Percentiles rank a stretch among this genome's conserved stretches.
phyloP scores from a whole-genome alignment of 2,329 filamentous ascomycete genomes.

The Hypocrella siamensis region DNA sequence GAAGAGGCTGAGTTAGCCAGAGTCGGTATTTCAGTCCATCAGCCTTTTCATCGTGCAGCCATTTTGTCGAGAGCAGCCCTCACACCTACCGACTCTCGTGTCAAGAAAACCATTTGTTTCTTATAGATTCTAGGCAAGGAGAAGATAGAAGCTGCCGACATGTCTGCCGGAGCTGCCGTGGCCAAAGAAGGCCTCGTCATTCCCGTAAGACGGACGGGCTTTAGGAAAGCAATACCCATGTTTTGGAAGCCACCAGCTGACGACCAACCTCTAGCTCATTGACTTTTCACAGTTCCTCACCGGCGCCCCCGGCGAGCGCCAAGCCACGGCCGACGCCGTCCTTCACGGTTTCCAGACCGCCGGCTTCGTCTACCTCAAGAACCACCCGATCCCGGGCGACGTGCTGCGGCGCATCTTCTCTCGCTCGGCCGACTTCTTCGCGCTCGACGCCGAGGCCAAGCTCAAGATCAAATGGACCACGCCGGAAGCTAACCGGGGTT shows the following conservation, averaged over 20 bases:
- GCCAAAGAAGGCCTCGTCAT: conserved; percentile 37
- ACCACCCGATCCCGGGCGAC: conserved; percentile 52
- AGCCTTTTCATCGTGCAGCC: too few relatives aligned
- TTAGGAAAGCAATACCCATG: neutral
- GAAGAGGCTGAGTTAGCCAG: too few relatives aligned
- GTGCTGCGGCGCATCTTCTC: conserved; percentile 47
- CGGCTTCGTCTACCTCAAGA: conserved; percentile 79
- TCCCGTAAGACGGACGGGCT: conserved; percentile 24
- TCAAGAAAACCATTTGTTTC: too few relatives aligned
- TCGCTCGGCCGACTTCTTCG: conserved; percentile 57
- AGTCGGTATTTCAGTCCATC: too few relatives aligned
- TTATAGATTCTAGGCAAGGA: too few relatives aligned
- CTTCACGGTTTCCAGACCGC: conserved; percentile 69
- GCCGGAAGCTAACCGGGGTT: conserved; percentile 58
- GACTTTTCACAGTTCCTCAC: conserved; percentile 59
- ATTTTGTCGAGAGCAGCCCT: too few relatives aligned
- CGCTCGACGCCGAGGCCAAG: conserved; percentile 45
- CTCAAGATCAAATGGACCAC: conserved; percentile 54
- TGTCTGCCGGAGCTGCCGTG: conserved; percentile 26
- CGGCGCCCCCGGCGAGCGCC: conserved; percentile 43
- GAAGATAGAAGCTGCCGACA: conserved; percentile 2
- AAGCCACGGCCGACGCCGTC: conserved; percentile 53
- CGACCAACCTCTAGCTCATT: conserved; percentile 10
- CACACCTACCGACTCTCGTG: too few relatives aligned
- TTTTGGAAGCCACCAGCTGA: neutral